Base-by-base conservation (phyloP, 768 basidiomycete genomes). In the Agrocybe pediades region DNA sequence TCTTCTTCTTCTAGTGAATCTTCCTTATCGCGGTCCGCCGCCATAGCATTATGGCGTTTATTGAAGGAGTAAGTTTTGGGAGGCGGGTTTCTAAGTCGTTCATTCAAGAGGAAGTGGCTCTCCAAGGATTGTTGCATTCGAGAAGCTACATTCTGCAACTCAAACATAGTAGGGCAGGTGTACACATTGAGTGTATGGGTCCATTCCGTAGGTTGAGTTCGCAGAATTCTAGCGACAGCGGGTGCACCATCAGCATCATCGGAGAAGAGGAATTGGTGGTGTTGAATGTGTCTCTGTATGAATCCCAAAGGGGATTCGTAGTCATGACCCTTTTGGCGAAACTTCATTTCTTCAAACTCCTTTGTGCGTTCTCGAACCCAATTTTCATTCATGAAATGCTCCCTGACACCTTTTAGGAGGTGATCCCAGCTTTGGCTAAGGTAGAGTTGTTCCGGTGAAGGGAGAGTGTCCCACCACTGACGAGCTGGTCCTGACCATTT, bases 161-260 rank as follows among this genome's bases (percentile, higher is more conserved):
- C 19, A 5, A 43, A 41, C 1, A 55, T 2, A 1, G 25, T 33
- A 2, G 47, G 41, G 27, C 47, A 44, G 5, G n/a, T 1, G 13
- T n/a, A 3, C 20, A 24, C 29, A 17, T 50, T 55, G 13, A 55
- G 48, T 1, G 33, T 44, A 15, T 25, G 21, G 20, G 17, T 21
- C 55, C 55, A 56, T 29, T 51, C 49, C 0, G 30, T 23, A 17
- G 55, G 55, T 39, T 56, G 49, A 0, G 49, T 56, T 2, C 50
- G 55, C 5, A 56, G 19, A 11, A 56, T 29, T 1, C 55, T 21
- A 5, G 43, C 17, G 3, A 56, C 50, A 1, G 49, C 49, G 6
- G 17, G 8, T 2, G 33, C 2, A 3, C 55, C 55, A 16, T 51
- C 55, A 0, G 19, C 2, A 11, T 56, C 49, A 2, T 51, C 39